phyloP scores from a whole-genome alignment of 495 filamentous ascomycete genomes.

The Lophium mytilinum region DNA sequence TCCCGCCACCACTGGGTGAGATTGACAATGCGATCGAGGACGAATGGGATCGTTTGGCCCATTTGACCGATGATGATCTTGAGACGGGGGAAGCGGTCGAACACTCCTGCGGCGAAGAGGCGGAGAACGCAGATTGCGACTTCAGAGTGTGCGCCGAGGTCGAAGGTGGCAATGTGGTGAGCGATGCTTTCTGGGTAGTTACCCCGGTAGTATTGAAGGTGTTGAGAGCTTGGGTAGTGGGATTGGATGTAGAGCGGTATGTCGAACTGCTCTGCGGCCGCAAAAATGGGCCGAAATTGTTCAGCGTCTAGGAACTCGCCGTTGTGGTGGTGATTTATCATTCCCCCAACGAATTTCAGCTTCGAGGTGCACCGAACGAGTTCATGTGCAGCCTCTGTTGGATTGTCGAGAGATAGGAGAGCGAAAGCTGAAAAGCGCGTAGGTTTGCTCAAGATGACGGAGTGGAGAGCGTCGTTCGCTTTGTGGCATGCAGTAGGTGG shows the following conservation, averaged over 20 bases:
- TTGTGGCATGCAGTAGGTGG: constrained; percentile 29
- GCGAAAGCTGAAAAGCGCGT: constrained; percentile 48
- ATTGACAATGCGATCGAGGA: constrained; percentile 34
- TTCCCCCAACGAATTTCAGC: constrained; percentile 47
- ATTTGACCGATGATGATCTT: constrained; percentile 43
- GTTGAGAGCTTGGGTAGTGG: constrained; percentile 33
- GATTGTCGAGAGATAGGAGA: constrained; percentile 42
- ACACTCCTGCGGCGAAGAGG: constrained; percentile 40
- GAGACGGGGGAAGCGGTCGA: constrained; percentile 41
- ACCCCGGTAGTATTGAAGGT: background rate
- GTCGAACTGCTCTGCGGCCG: constrained; percentile 42
- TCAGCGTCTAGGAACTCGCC: constrained; percentile 42
- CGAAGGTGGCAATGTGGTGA: constrained; percentile 36
- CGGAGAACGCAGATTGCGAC: constrained; percentile 39
- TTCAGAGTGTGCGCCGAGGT: constrained; percentile 42
- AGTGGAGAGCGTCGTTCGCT: constrained; percentile 48
- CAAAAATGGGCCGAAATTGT: constrained; percentile 30
- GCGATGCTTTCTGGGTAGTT: constrained; percentile 23
- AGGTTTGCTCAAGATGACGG: constrained; percentile 38
- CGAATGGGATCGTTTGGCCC: constrained; percentile 41
- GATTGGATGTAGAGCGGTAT: constrained; percentile 54
- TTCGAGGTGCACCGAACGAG: constrained; percentile 40
- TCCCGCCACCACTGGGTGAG: constrained; percentile 21
- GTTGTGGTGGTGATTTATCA: constrained; percentile 47
- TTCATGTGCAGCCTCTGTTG: constrained; percentile 40